Evolutionary conservation across 768 basidiomycete genomes (phyloP), one percentile per base, ranked within the genome.

Genomic region (Punctularia strigosozonata): DNA sequence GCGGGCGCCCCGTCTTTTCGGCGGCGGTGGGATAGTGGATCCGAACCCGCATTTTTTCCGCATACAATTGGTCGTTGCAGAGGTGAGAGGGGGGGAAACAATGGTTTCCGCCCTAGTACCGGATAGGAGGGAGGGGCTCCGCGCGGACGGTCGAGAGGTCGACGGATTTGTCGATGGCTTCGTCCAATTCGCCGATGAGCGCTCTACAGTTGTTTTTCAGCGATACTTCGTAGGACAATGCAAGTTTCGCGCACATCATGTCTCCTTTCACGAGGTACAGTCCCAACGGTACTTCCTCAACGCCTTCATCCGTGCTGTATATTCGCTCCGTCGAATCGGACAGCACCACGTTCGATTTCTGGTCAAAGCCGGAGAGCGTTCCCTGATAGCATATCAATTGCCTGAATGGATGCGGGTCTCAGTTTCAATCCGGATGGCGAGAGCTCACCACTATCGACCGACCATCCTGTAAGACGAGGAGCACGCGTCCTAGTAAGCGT

Each of bases 201-300:
- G 77, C 77, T 37, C 86, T 79, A 39, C 15, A 32, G 38, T 20
- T 31, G 33, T 22, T 19, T 12, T 17, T 19, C 25, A 37, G 32
- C 36, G 34, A 23, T 38, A 36, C 19, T 26, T 6, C 33, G 10
- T 43, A 12, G 31, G n/a, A 19, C 8, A 26, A 26, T 5, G 26
- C n/a, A 43, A 18, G 43, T 33, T 22, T 20, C 31, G 76, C 89
- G 59, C 51, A 97, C 95, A 94, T 91, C 72, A 91, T 91, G 56
- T 99, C 95, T 3, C 95, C 95, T 52, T 97, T 91, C 55, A 99
- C 90, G 52, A 99, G 79, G 60, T 99, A 98, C 32, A 98, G 68
- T 0, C 95, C 95, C 19, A 98, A 68, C 0, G 89, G 85, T 7
- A 91, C 78, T 67, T 97, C 91, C 60, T 97, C 88, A 20, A 95